phyloP scores from a whole-genome alignment of 1,139 yeast genomes.

The Suhomyces wounanorum region DNA sequence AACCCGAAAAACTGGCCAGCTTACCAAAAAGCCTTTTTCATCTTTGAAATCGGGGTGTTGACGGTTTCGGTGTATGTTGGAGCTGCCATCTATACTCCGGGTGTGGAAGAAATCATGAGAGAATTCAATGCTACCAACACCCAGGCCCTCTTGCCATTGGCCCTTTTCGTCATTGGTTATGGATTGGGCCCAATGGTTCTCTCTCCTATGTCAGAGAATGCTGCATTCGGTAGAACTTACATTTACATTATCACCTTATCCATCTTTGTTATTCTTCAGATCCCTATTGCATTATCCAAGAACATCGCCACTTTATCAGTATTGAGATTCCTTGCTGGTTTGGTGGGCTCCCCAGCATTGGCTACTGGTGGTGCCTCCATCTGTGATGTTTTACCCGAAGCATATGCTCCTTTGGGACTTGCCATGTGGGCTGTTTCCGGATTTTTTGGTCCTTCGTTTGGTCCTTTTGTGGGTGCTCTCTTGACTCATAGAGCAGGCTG shows the following conservation, averaged over 20 bases:
- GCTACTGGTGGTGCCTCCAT: conserved; percentile 43
- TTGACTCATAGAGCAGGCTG: conserved; percentile 32
- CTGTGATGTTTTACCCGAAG: conserved; percentile 29
- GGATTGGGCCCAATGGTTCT: conserved; percentile 43
- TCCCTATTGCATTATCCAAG: conserved; percentile 31
- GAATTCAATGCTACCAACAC: conserved; percentile 29
- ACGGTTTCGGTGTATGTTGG: conserved; percentile 61
- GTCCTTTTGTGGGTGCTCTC: conserved; percentile 41
- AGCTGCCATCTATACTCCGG: conserved; percentile 63
- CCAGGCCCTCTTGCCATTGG: conserved; percentile 36
- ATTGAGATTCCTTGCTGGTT: conserved; percentile 35
- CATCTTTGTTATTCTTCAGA: conserved; percentile 35
- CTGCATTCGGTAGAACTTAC: conserved; percentile 54
- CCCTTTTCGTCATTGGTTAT: conserved; percentile 42
- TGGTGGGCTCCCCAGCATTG: conserved; percentile 39
- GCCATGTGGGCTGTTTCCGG: conserved; percentile 40
- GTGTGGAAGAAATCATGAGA: conserved; percentile 33
- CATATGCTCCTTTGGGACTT: conserved; percentile 35
- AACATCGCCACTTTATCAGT: conserved; percentile 36
- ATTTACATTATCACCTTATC: conserved; percentile 33
- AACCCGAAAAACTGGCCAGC: conserved; percentile 60
- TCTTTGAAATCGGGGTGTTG: conserved; percentile 43
- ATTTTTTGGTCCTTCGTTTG: conserved; percentile 39
- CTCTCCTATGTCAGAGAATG: conserved; percentile 41
- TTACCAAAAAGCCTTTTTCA: conserved; percentile 37